A percentile compares a stretch with the other conserved stretches of the same genome.
These are phyloP conservation scores for Collariella sp. DNA, from an alignment of 495 filamentous ascomycete genomes.

Conservation along the genomic window DNA sequence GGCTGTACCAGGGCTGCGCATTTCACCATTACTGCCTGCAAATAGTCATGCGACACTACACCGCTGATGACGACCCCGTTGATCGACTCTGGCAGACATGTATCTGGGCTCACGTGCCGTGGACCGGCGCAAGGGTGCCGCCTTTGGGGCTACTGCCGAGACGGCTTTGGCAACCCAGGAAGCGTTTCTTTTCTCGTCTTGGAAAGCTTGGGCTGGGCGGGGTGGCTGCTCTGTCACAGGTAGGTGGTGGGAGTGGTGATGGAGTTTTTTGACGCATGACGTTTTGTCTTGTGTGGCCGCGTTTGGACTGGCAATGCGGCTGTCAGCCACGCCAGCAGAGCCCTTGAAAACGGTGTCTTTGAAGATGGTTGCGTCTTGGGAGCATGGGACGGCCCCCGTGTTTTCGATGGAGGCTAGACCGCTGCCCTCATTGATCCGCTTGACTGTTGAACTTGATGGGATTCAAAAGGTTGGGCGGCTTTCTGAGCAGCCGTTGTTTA, in stretches of 20 bases:
- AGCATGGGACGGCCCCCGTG: not conserved
- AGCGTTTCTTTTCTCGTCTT: not conserved
- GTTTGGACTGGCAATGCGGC: not conserved
- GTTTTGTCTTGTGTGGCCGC: not conserved
- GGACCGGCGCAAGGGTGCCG: not conserved
- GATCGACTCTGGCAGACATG: conserved; percentile 1
- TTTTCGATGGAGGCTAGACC: not conserved
- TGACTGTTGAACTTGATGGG: not conserved
- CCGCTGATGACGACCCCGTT: not conserved
- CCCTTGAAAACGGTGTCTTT: not conserved
- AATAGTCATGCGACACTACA: not conserved
- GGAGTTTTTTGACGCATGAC: not conserved
- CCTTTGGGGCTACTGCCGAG: not conserved
- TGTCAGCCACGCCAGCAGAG: not conserved
- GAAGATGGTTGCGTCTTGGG: not conserved
- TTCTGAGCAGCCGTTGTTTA: not conserved
- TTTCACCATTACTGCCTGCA: not conserved
- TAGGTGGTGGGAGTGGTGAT: not conserved
- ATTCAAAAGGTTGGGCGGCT: not conserved
- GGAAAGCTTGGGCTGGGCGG: not conserved
- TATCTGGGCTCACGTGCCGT: not conserved
- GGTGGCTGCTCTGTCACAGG: not conserved
- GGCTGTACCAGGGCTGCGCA: not conserved
- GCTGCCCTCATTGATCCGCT: not conserved
- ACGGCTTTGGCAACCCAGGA: not conserved